Base-by-base conservation (phyloP, 805 yeast genomes). In the Lachancea mirantina region DNA sequence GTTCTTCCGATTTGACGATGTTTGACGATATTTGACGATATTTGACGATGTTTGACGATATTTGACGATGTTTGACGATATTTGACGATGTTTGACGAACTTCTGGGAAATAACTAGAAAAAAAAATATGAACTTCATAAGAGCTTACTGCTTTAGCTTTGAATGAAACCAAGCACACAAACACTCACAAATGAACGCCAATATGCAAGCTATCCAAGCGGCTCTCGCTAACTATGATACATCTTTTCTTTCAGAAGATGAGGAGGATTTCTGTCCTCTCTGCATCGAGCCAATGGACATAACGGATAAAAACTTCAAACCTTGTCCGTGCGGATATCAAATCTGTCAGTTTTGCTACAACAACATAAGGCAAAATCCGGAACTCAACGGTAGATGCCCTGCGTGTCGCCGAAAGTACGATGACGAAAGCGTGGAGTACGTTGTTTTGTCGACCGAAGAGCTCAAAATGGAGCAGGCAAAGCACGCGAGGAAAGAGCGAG, bases 281-380 rank as follows among this genome's bases (percentile, higher is more conserved):
- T 92, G 99, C 66, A 89, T 88, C 52, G 99, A 92, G 62, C 96
- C 92, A 57, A 79, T 92, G 87, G 99, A 92, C 60, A 77, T 89
- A 29, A 82, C 95, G 11, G 98, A 92, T 61, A 85, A 83, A 53
- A 84, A 87, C 64, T 92, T 92, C 69, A 85, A 82, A 59, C 99
- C 99, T n/a, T 92, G 99, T 67, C 97, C 97, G 1, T 92, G 99
- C 65, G 99, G 99, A 13, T 92, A 92, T 53, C 96, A 94, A 58
- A 84, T 92, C 38, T 92, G 99, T 59, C 97, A 89, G 68, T 92
- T 92, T 56, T 92, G 99, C 60, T 92, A 89, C 68, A 92, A 92
- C 64, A 89, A 88, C 57, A 92, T 92, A 50, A 74, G 96, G 43
- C 92, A 85, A 44, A 89, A 89, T 48, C 96, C 96, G 2, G 96